Conservation (phyloP, 768 basidiomycete genomes). For the Royoungia palumana region DNA sequence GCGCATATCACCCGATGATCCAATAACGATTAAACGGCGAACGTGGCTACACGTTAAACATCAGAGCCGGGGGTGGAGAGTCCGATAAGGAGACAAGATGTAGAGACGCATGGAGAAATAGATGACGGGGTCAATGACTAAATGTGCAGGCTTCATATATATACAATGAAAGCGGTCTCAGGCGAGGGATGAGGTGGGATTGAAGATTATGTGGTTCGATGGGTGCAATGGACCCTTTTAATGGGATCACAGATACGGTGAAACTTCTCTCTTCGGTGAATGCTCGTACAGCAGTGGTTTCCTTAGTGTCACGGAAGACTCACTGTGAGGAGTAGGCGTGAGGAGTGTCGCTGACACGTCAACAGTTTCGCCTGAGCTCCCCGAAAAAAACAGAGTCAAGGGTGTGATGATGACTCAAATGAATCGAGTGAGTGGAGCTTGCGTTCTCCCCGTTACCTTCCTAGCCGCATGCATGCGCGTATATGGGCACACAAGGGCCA, state of each 20-base stretch:
- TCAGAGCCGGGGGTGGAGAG: background rate
- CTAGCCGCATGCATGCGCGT: background rate
- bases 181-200: background rate
- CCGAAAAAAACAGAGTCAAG: background rate
- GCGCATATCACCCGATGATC: background rate
- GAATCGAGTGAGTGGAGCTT: constrained; percentile 5
- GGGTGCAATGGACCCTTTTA: background rate
- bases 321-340: background rate
- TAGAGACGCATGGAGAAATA: background rate
- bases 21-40: background rate
- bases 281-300: background rate
- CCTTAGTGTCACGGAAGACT: background rate
- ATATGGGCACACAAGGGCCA: background rate
- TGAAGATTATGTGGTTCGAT: background rate
- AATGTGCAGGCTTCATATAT: constrained; percentile 2
- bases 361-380: background rate
- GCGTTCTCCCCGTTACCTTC: constrained; percentile 4
- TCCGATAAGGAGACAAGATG: background rate
- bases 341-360: background rate
- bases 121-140: background rate
- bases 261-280: background rate
- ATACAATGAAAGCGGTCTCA: constrained; percentile 2
- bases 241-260: background rate
- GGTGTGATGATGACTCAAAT: background rate
- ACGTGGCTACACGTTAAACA: background rate